Conservation (phyloP, 805 yeast genomes). For the Jamesozyma gamospora region DNA sequence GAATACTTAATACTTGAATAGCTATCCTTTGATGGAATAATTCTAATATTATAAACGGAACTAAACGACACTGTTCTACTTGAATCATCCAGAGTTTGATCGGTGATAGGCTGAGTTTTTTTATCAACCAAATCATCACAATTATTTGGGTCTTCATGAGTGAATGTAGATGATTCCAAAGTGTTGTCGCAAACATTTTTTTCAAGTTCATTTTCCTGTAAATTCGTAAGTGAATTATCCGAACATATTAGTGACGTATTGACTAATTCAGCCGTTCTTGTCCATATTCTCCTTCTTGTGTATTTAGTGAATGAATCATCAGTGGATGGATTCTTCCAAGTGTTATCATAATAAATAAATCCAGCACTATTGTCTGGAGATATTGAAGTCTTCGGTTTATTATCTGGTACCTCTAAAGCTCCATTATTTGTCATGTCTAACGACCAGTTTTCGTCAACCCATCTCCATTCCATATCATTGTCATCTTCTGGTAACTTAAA, state of each 20-base stretch:
- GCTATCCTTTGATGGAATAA: slow-evolving; percentile 14
- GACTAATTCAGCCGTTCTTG: slow-evolving; percentile 83
- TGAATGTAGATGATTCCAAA: too few relatives aligned
- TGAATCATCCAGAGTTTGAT: slow-evolving; percentile 3
- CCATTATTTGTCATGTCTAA: slow-evolving; percentile 85
- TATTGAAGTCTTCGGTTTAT: slow-evolving; percentile 45
- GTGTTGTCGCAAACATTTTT: too few relatives aligned
- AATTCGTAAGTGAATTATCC: too few relatives aligned
- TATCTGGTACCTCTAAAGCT: slow-evolving; percentile 56
- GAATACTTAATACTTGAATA: too few relatives aligned
- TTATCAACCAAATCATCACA: too few relatives aligned
- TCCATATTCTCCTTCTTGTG: slow-evolving; percentile 92
- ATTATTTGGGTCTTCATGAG: too few relatives aligned
- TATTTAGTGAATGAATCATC: slow-evolving; percentile 84
- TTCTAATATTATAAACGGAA: slow-evolving; percentile 21
- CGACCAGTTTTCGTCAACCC: slow-evolving; percentile 93
- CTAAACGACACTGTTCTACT: slow-evolving; percentile 28
- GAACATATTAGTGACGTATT: slow-evolving; percentile 8
- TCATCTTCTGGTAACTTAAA: slow-evolving; percentile 74
- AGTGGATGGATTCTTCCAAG: slow-evolving; percentile 86
- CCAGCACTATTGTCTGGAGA: slow-evolving; percentile 78
- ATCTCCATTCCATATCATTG: slow-evolving; percentile 71
- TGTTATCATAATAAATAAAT: slow-evolving; percentile 78
- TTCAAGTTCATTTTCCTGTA: too few relatives aligned
- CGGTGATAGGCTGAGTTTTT: background rate